Evolutionary conservation across 2,329 filamentous ascomycete genomes (phyloP), one percentile per base, ranked within the genome.

Genomic region (Aschersonia sp.): DNA sequence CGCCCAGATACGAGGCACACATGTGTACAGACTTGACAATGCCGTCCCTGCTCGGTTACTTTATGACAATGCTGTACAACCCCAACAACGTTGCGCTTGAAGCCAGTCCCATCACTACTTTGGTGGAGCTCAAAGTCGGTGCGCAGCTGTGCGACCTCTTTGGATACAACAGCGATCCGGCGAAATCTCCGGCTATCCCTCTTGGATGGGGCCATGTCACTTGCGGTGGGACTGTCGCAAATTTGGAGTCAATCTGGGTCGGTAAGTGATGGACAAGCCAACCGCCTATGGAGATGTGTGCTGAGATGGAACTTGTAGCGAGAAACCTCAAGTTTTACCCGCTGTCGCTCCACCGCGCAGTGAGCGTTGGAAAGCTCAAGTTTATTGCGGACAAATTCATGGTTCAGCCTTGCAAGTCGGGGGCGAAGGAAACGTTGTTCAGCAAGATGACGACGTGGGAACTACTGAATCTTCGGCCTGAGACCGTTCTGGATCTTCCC

Each of bases 11-110:
- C 53, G 59, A 68, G 44, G 69, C 59, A 4, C 70, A 73, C 48
- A 72, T 73, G 70, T 59, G 58, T 45, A 66, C 62, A 22, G 63
- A 71, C 48, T 45, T 69, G 54, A 63, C 56, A 44, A 70, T 70
- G 64, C 57, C 68, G 0, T 59, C 63, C 1, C 46, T 71, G 3
- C 57, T 71, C 4, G 69, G 69, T 1, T 71, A 71, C 52, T 66
- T 71, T 31, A 69, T 68, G 60, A 69, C 68, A 0, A 72, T 72
- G 69, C 35, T 73, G 30, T 72, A 71, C 49, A 72, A 73, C 44
- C 68, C 69, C 0, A 73, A 73, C 57, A 73, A 72, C 37, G 65
- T 72, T 1, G 59, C 68, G 1, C 53, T 69, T 0, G 70, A 73
- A 49, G 68, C 64, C 1, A 71, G 67, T 41, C 70, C 70, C 0